phyloP scores from a whole-genome alignment of 2,329 filamentous ascomycete genomes.

The Paecilomyces sp. region DNA sequence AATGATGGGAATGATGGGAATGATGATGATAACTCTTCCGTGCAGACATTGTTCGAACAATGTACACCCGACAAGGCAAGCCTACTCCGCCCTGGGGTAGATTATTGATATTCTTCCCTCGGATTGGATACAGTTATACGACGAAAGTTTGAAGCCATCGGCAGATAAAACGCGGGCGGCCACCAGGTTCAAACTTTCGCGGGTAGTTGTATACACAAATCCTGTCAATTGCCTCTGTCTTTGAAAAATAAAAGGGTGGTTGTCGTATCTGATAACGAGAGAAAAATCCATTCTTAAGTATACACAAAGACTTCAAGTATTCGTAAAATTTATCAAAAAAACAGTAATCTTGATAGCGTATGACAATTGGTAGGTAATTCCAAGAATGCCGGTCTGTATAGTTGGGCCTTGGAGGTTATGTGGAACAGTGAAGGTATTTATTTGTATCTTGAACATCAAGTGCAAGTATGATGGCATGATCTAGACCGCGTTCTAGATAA shows the following conservation, averaged over 20 bases:
- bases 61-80: too few relatives aligned
- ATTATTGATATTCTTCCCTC: too few relatives aligned
- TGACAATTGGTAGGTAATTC: not conserved
- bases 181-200: too few relatives aligned
- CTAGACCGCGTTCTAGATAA: not conserved
- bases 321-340: not conserved
- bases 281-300: not conserved
- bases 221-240: too few relatives aligned
- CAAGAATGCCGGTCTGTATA: not conserved
- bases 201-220: too few relatives aligned
- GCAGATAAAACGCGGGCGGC: too few relatives aligned
- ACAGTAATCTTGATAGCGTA: not conserved
- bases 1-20: not conserved
- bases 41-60: not conserved
- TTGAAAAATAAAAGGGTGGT: too few relatives aligned
- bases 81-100: too few relatives aligned
- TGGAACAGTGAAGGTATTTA: not conserved
- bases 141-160: too few relatives aligned
- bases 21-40: not conserved
- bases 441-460: not conserved
- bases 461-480: not conserved
- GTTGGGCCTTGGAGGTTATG: too few relatives aligned
- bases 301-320: not conserved
- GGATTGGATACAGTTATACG: too few relatives aligned
- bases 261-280: too few relatives aligned